These are phyloP conservation scores for Rhizoclosmatium sp. DNA, from an alignment of 192 early-diverging fungal species.

Conservation along the genomic window DNA sequence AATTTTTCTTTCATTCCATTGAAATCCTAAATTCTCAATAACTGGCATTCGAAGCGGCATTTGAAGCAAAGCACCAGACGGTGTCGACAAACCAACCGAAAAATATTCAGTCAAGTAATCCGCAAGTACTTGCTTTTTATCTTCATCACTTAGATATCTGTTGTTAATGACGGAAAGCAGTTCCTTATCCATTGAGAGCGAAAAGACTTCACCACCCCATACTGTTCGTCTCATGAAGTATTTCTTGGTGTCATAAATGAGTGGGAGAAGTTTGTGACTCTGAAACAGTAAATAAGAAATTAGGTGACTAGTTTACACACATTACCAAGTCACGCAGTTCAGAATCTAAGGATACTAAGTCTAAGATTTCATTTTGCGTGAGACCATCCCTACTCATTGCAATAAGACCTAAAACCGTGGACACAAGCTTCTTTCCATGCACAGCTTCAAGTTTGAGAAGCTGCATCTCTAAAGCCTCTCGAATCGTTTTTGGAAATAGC, in stretches of 20 bases:
- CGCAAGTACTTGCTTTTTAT: neutral
- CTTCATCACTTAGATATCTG: constrained; percentile 2
- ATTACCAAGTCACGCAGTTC: neutral
- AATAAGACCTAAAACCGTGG: constrained; percentile 13
- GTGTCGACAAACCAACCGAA: neutral
- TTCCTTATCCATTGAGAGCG: constrained; percentile 11
- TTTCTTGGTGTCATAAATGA: constrained; percentile 1
- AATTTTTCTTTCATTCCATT: constrained; percentile 33
- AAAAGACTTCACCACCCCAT: constrained; percentile 37
- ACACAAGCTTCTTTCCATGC: neutral
- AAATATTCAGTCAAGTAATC: constrained; percentile 21
- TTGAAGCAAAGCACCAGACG: neutral
- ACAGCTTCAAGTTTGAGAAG: neutral
- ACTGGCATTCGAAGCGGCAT: neutral
- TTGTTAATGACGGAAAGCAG: constrained; percentile 5
- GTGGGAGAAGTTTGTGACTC: neutral
- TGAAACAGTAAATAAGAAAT: neutral
- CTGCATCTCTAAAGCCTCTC: neutral
- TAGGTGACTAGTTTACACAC: neutral
- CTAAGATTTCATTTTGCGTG: constrained; percentile 26
- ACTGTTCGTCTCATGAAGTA: neutral
- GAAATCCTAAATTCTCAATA: neutral
- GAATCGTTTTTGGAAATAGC: constrained; percentile 10
- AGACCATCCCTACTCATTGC: constrained; percentile 4
- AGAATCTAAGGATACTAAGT: constrained; percentile 3